Evolutionary conservation across 495 filamentous ascomycete genomes (phyloP).

Genomic region (Astrothelium macrocarpum): DNA sequence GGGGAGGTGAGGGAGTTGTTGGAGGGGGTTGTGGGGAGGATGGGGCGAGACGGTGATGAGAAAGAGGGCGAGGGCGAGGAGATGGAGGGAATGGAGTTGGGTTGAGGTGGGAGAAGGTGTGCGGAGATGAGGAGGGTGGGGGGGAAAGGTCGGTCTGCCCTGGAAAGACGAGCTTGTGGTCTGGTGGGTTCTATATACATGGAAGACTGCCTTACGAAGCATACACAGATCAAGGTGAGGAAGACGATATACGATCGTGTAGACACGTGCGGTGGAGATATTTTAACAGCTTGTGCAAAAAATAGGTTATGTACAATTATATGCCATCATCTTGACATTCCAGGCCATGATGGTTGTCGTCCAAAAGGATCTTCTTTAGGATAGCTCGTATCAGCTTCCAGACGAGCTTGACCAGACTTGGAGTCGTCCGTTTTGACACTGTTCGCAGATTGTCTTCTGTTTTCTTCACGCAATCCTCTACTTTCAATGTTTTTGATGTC

Average conservation of each 20-base stretch:
- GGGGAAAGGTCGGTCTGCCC: too few species aligned
- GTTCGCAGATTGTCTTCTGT: neutral
- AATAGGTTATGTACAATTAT: neutral
- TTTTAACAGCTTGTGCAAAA: too few species aligned
- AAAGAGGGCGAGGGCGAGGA: neutral
- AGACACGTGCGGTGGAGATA: too few species aligned
- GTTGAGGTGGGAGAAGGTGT: neutral
- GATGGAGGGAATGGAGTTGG: neutral
- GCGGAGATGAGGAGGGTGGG: neutral
- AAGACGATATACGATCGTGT: too few species aligned
- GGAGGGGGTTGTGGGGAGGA: constrained; percentile 20
- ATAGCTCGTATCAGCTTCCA: neutral
- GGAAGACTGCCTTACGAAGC: too few species aligned
- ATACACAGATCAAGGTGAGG: too few species aligned
- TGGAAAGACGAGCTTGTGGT: too few species aligned
- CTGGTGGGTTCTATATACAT: too few species aligned
- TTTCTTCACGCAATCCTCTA: neutral
- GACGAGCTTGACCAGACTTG: neutral
- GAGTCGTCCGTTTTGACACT: neutral
- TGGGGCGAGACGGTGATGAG: neutral
- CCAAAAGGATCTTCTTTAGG: neutral
- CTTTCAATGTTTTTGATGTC: neutral
- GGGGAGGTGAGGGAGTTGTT: constrained; percentile 45
- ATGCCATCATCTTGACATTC: neutral
- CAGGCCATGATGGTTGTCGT: neutral